Evolutionary conservation across 768 basidiomycete genomes (phyloP).

Genomic region (Pulveroboletus sp.): DNA sequence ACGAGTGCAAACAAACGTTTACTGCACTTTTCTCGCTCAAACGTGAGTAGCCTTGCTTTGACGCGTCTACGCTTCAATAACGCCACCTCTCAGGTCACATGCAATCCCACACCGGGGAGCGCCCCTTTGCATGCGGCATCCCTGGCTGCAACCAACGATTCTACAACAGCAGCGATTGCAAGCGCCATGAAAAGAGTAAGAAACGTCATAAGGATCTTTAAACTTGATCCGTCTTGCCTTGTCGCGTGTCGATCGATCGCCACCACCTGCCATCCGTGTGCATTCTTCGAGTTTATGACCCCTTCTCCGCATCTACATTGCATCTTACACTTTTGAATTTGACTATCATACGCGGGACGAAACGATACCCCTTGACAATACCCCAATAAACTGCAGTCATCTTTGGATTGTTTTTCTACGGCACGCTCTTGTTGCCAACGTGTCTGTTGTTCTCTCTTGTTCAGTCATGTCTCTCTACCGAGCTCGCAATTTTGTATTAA

Average conservation of each 20-base stretch:
- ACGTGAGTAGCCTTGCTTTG: constrained; percentile 17
- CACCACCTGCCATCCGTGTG: constrained; percentile 5
- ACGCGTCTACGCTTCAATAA: background rate
- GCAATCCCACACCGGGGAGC: constrained; percentile 29
- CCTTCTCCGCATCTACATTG: constrained; percentile 5
- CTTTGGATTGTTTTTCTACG: constrained; percentile 11
- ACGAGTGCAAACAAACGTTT: constrained; percentile 23
- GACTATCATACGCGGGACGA: constrained; percentile 11
- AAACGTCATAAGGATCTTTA: constrained; percentile 28
- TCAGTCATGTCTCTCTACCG: no score
- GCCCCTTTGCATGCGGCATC: constrained; percentile 24
- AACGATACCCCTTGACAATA: constrained; percentile 23
- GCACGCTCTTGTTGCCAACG: background rate
- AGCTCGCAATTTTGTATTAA: constrained; percentile 10
- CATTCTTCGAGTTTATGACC: constrained; percentile 4
- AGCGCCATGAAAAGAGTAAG: constrained; percentile 32
- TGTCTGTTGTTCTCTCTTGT: background rate
- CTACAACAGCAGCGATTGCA: constrained; percentile 33
- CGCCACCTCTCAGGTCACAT: constrained; percentile 21
- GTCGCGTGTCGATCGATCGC: constrained; percentile 24
- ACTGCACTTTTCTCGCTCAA: constrained; percentile 32
- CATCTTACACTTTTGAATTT: constrained; percentile 4
- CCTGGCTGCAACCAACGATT: constrained; percentile 28
- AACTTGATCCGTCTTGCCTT: constrained; percentile 12
- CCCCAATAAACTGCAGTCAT: constrained; percentile 8